These are phyloP conservation scores for Diplodia corticola DNA, from an alignment of 2,329 filamentous ascomycete species.

Conservation along the genomic window DNA sequence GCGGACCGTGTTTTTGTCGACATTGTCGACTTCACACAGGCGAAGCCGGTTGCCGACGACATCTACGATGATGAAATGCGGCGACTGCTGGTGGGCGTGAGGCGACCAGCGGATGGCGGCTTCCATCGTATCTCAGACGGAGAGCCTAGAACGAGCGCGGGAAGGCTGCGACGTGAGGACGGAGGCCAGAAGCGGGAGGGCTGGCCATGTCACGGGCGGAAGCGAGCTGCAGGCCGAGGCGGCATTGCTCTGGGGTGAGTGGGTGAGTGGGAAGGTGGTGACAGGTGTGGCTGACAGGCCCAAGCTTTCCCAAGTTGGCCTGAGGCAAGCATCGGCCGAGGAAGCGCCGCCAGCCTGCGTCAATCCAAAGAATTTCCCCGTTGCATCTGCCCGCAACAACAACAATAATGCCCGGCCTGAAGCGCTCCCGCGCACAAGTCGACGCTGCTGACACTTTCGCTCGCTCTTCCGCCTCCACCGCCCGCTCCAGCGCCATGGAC, in stretches of 20 bases:
- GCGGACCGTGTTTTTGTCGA: conserved; percentile 42
- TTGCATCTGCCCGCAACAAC: background rate
- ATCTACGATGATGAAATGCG: conserved; percentile 63
- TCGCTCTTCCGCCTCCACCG: background rate
- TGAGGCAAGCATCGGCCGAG: background rate
- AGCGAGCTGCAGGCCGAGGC: conserved; percentile 1
- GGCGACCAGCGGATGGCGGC: conserved; percentile 65
- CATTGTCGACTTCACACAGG: conserved; percentile 52
- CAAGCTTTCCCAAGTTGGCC: conserved; percentile 4
- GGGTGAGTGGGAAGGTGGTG: background rate
- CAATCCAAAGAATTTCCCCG: conserved; percentile 17
- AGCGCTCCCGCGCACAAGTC: conserved; percentile 3
- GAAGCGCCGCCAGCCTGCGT: conserved; percentile 11
- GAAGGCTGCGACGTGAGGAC: background rate
- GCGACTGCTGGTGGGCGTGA: conserved; percentile 52
- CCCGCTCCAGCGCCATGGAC: background rate
- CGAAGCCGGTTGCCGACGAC: conserved; percentile 60
- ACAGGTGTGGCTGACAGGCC: background rate
- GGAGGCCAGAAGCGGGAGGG: background rate
- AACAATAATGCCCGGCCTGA: conserved; percentile 17
- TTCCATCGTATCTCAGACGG: conserved; percentile 48
- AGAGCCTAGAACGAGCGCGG: background rate
- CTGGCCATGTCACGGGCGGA: conserved; percentile 14
- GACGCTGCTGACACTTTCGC: background rate
- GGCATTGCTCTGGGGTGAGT: background rate